Evolutionary conservation across 306 rosid species (phyloP).

Genomic region (Cicer bijugum): DNA sequence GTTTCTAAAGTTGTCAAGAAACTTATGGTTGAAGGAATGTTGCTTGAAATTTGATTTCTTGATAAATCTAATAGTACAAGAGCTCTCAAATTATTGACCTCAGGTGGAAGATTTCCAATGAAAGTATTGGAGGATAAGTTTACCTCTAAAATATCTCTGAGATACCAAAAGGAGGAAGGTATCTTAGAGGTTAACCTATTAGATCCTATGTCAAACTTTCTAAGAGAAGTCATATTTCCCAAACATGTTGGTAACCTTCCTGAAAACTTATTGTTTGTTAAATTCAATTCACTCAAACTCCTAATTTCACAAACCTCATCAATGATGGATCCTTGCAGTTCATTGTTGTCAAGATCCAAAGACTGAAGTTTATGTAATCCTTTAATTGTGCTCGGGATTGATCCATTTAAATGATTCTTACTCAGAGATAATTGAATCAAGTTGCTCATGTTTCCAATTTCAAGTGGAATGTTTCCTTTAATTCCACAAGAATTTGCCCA

Average conservation of each 20-base stretch:
- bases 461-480: conserved; percentile 33
- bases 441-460: conserved; percentile 47
- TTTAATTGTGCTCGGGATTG: conserved; percentile 40
- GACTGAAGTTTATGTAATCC: conserved; percentile 38
- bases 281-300: conserved; percentile 21
- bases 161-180: conserved; percentile 45
- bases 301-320: conserved; percentile 44
- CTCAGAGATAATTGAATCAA: conserved; percentile 9
- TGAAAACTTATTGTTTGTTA: conserved; percentile 37
- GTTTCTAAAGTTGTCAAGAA: conserved; percentile 31
- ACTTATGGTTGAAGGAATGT: conserved; percentile 40
- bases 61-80: conserved; percentile 34
- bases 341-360: conserved; percentile 31
- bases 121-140: conserved; percentile 42
- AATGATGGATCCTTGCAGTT: conserved; percentile 39
- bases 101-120: conserved; percentile 39
- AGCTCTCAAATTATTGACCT: conserved; percentile 36
- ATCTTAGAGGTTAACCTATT: conserved; percentile 40
- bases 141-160: conserved; percentile 39
- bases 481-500: conserved; percentile 26
- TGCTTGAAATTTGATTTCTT: conserved; percentile 39
- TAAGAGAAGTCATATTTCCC: conserved; percentile 42
- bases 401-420: conserved; percentile 39
- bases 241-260: conserved; percentile 52
- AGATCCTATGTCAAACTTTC: conserved; percentile 33